A percentile compares a stretch with the other conserved stretches of the same genome.
These are phyloP conservation scores for Madurella fahalii DNA, from an alignment of 2,329 filamentous ascomycete genomes.

Conservation along the genomic window DNA sequence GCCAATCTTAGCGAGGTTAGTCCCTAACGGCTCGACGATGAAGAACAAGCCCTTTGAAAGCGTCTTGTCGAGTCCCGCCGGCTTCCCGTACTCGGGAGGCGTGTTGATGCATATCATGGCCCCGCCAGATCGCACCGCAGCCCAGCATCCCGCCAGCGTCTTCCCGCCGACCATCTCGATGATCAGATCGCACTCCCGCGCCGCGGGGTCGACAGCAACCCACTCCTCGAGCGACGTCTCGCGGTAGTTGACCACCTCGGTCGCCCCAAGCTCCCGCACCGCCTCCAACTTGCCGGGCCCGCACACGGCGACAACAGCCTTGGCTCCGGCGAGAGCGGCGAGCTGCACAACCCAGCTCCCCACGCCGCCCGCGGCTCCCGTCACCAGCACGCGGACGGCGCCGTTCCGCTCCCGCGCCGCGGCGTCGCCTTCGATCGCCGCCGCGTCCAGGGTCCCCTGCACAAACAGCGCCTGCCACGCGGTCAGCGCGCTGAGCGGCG, in stretches of 20 bases:
- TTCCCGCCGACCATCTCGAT: conserved; percentile 37
- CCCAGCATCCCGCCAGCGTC: conserved; percentile 33
- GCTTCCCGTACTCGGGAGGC: conserved; percentile 31
- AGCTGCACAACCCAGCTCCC: conserved; percentile 40
- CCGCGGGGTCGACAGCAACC: conserved; percentile 27
- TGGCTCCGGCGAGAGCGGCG: conserved; percentile 33
- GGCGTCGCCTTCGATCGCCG: conserved; percentile 28
- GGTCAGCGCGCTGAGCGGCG: conserved; percentile 39
- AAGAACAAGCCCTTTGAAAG: conserved; percentile 33
- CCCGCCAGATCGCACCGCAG: conserved; percentile 34
- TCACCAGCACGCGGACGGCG: conserved; percentile 35
- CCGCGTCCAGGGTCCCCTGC: conserved; percentile 31
- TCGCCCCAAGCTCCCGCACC: conserved; percentile 34
- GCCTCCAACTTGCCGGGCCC: conserved; percentile 29
- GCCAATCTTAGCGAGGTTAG: conserved; percentile 33
- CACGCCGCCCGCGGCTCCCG: conserved; percentile 38
- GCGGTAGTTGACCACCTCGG: conserved; percentile 36
- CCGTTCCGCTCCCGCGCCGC: conserved; percentile 27
- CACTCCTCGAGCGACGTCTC: conserved; percentile 30
- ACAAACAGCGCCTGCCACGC: conserved; percentile 39
- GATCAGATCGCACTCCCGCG: conserved; percentile 32
- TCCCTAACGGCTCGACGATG: conserved; percentile 36
- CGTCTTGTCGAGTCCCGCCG: conserved; percentile 28
- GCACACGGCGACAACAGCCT: conserved; percentile 35
- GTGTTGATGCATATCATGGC: conserved; percentile 33